Evolutionary conservation across 768 basidiomycete species (phyloP).

Genomic region (Lyophyllum atratum): DNA sequence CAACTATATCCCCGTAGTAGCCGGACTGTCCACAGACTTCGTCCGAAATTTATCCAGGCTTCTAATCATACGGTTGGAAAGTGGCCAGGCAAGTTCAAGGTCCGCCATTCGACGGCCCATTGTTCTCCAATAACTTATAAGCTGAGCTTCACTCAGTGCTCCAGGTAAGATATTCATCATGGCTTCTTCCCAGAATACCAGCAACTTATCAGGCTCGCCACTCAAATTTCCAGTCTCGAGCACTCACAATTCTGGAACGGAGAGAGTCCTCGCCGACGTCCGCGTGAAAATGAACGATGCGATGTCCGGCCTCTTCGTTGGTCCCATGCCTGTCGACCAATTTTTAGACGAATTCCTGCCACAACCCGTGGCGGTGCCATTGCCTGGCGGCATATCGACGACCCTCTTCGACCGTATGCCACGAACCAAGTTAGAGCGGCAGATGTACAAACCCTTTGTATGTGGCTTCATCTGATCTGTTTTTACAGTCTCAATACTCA

Average conservation of each 20-base stretch:
- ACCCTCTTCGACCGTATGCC: background rate
- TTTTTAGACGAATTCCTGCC: conserved; percentile 8
- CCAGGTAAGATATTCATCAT: conserved; percentile 20
- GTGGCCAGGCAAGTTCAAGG: background rate
- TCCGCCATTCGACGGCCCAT: background rate
- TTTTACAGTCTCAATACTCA: background rate
- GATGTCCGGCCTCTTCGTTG: background rate
- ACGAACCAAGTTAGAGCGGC: background rate
- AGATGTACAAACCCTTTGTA: conserved; percentile 9
- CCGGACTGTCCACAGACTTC: too few species aligned
- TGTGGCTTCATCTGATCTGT: background rate
- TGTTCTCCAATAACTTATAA: background rate
- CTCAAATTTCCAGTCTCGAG: background rate
- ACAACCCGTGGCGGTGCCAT: too few species aligned
- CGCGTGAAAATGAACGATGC: background rate
- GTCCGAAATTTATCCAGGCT: too few species aligned
- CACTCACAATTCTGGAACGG: background rate
- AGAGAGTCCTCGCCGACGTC: background rate
- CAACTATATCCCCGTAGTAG: too few species aligned
- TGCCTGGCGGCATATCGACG: background rate
- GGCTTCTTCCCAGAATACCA: background rate
- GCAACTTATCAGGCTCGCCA: background rate
- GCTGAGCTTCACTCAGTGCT: too few species aligned
- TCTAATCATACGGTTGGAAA: too few species aligned
- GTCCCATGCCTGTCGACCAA: conserved; percentile 8